Percentiles rank a stretch among this genome's conserved stretches.
Evolutionary conservation across 768 basidiomycete genomes (phyloP).

Genomic region (Mycena polygramma): DNA sequence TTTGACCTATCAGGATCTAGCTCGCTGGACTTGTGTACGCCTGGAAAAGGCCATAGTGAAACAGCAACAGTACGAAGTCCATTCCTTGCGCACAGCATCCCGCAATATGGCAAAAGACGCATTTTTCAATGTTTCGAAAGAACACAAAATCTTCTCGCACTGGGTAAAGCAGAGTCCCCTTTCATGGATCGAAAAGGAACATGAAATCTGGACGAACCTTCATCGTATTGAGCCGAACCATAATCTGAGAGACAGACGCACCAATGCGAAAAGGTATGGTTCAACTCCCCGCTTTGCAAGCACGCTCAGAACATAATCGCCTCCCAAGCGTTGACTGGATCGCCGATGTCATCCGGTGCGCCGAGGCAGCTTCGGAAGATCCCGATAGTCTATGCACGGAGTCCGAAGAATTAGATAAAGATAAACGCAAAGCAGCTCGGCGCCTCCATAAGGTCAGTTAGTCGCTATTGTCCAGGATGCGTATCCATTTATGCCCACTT

Average conservation of each 20-base stretch:
- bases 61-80: not conserved
- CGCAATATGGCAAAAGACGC: not conserved
- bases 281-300: too few relatives aligned
- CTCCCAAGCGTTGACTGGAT: not conserved
- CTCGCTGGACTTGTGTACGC: not conserved
- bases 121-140: not conserved
- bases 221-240: not conserved
- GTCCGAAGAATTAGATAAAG: too few relatives aligned
- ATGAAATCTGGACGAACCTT: not conserved
- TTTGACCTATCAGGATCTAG: not conserved
- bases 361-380: not conserved
- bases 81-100: not conserved
- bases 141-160: not conserved
- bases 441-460: too few relatives aligned
- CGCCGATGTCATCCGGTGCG: not conserved
- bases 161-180: not conserved
- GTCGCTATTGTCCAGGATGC: too few relatives aligned
- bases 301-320: too few relatives aligned
- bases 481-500: too few relatives aligned
- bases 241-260: too few relatives aligned
- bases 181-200: not conserved
- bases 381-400: not conserved
- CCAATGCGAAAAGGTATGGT: too few relatives aligned
- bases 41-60: not conserved
- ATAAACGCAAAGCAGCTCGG: too few relatives aligned